Base-by-base conservation (phyloP, 805 yeast species). In the Ogataea trehaloabstinens region DNA sequence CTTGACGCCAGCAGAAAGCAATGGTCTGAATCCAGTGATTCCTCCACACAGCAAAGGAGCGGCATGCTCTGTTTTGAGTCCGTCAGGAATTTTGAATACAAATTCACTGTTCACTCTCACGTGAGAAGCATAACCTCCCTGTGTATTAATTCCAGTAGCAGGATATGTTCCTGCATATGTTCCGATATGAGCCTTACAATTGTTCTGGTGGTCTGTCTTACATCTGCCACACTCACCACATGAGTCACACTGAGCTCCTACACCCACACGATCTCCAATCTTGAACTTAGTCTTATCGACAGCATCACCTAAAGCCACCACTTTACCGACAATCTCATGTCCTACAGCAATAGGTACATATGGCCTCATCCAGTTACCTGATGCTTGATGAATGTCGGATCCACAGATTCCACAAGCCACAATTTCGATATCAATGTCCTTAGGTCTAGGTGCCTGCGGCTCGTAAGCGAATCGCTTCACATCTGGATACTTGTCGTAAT, bases 21-120 rank as follows among this genome's bases (percentile, higher is more conserved):
- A 57, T 18, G 82, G 82, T 21, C 76, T 71, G 49, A 62, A 76
- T 13, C 70, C 75, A 6, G 80, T 76, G 41, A 74, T 62, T 34
- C 80, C 82, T 42, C 77, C 82, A 60, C 81, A 76, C 53, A 76
- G 55, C 60, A 76, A 58, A 20, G 82, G 80, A 17, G 80, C 80
- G 30, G 68, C 78, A 29, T 53, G 55, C 22, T 53, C 59, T 6
- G 72, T 56, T n/a, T 55, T 62, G 41, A 76, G 49, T 12, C 38
- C 55, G 6, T 73, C 76, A 4, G 80, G 80, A 42, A 76, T 70
- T 11, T 66, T 65, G 56, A 73, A 73, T 10, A 66, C 70, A 53
- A 68, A 73, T 33, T 65, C 59, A 43, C 68, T 66, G 46, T 70
- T 60, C 24, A 64, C 71, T 43, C 73, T 61, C 36, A 68, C 52